A percentile compares a stretch with the other conserved stretches of the same genome.
phyloP scores from a whole-genome alignment of 1,284 basidiomycete genomes.

The Ceratobasidium sp. region DNA sequence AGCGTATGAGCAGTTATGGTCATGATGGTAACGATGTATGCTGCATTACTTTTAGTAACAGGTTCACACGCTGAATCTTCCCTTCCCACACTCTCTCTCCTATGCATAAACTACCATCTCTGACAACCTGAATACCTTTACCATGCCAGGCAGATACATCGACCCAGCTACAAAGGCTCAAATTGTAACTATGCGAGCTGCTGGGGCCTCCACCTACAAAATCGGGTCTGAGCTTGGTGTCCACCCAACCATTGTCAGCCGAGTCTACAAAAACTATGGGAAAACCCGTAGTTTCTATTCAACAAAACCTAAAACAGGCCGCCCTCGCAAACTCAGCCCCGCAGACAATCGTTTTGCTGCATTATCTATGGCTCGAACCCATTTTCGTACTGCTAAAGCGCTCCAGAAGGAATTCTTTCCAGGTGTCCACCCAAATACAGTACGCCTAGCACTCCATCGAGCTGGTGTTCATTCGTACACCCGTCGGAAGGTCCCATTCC shows the following conservation, averaged over 20 bases:
- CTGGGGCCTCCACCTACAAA: conserved; percentile 1
- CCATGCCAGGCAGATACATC: not conserved
- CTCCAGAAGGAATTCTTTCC: conserved; percentile 23
- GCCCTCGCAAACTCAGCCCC: not conserved
- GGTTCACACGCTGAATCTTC: no score
- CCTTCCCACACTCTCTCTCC: no score
- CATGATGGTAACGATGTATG: no score
- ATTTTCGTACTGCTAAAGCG: not conserved
- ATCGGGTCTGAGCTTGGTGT: not conserved
- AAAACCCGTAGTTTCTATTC: conserved; percentile 17
- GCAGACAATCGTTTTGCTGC: conserved; percentile 17
- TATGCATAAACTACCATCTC: no score
- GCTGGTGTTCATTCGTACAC: conserved; percentile 6
- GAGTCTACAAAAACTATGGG: not conserved
- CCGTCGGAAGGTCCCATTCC: not conserved
- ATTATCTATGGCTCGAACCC: not conserved
- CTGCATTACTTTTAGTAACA: no score
- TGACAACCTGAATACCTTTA: no score
- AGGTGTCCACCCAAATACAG: not conserved
- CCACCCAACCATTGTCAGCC: conserved; percentile 7
- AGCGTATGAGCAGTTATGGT: no score
- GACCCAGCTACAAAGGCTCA: not conserved
- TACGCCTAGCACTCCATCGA: not conserved
- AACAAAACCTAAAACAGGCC: not conserved
- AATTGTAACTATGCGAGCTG: not conserved